These are phyloP conservation scores for Pleurostoma richardsiae DNA, from an alignment of 2,329 filamentous ascomycete species.

Conservation along the genomic window DNA sequence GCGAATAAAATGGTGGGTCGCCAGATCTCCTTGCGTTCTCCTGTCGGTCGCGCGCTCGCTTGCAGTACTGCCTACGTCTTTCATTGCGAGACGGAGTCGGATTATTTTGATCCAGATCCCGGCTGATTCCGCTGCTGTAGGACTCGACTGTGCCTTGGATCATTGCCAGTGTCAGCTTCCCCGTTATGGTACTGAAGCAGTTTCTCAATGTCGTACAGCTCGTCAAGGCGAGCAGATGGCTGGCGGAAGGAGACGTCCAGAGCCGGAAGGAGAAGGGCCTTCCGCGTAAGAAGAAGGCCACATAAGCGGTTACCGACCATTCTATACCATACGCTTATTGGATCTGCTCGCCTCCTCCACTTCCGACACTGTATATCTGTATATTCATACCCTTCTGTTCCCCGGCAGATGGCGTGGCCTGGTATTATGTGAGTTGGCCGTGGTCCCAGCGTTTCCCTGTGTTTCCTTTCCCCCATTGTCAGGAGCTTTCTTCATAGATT, in stretches of 20 bases:
- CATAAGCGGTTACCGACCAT: neutral
- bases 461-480: no score
- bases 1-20: slow-evolving; percentile 72
- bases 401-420: no score
- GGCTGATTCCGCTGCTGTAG: no score
- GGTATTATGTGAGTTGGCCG: no score
- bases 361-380: no score
- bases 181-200: slow-evolving; percentile 89
- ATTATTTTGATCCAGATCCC: no score
- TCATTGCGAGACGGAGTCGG: no score
- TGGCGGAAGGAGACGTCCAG: slow-evolving; percentile 84
- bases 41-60: no score
- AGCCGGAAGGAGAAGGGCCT: slow-evolving; percentile 53
- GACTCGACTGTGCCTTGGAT: slow-evolving; percentile 62
- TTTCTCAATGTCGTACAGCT: slow-evolving; percentile 91
- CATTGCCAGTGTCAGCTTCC: slow-evolving; percentile 72
- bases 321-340: neutral
- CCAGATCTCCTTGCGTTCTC: slow-evolving; percentile 38
- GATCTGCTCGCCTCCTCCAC: neutral
- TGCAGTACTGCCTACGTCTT: no score
- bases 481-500: no score
- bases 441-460: no score
- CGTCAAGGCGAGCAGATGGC: slow-evolving; percentile 84
- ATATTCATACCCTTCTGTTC: no score
- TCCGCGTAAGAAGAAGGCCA: slow-evolving; percentile 36